Base-by-base conservation (phyloP, 116 monocot genomes). In the Papilionanthe hybrid region DNA sequence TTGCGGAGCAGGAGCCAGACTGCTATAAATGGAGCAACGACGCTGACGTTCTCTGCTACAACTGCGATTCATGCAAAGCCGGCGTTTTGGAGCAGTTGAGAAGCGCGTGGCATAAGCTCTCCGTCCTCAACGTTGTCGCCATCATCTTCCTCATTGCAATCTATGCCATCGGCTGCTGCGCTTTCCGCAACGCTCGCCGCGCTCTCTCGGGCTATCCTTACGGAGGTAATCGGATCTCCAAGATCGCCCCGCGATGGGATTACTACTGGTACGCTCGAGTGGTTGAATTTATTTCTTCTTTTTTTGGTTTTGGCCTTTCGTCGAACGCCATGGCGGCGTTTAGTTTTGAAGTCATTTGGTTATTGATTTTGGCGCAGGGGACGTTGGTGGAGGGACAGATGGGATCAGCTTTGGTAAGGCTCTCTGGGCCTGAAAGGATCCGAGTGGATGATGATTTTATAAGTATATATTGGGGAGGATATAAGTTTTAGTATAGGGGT, bases 21-120 rank as follows among this genome's bases (percentile, higher is more conserved):
- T 92, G 92, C 85, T 92, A 89, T 77, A 72, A 84, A 5, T 92
- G 89, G 92, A 92, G 80, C 80, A 92, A 92, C 66, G 83, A 79
- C 8, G 28, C 7, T 10, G 43, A 65, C 77, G 69, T 82, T 48
- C 86, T 86, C 42, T 86, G 86, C 77, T 86, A 86, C 47, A 32
- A 12, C 23, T 86, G 86, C 71, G 80, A 86, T 9, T 83, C 86
- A 20, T 86, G 86, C 80, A 86, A 83, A 76, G 86, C 86, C 10
- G 86, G 83, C 0, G 83, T 86, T 65, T 69, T 86, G 79, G 86
- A 82, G 76, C 76, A 79, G 77, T 47, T 83, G 50, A 48, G 82
- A 29, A 58, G 72, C n/a, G 75, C 71, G 57, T 86, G 86, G 86
- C 82, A 82, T 75, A 86, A 83, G 77, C 50, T 82, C 43, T 83